These are phyloP conservation scores for Heracleum sosnowskyi DNA, from an alignment of 129 eudicot genomes.

Conservation along the genomic window DNA sequence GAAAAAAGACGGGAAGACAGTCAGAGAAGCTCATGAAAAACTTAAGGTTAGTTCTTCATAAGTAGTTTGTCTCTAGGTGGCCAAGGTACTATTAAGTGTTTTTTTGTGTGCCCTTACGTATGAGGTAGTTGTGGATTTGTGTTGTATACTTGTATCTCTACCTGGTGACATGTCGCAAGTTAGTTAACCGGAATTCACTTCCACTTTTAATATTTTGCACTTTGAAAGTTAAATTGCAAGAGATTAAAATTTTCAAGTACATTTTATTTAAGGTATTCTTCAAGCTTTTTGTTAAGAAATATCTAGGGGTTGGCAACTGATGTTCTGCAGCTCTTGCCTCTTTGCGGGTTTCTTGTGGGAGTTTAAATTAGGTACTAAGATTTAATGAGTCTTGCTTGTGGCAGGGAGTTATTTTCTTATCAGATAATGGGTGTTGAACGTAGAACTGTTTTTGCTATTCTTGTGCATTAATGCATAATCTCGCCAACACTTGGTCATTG, in stretches of 20 bases:
- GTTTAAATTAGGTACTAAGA: not conserved
- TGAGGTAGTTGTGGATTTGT: not conserved
- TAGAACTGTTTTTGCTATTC: not conserved
- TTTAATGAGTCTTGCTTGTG: not conserved
- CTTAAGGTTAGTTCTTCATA: constrained; percentile 28
- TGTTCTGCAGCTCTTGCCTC: not conserved
- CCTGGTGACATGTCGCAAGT: not conserved
- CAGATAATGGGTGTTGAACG: not conserved
- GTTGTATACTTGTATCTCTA: not conserved
- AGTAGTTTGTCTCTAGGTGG: not conserved
- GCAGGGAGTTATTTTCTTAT: not conserved
- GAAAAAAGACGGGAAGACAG: constrained; percentile 50
- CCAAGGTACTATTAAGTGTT: not conserved
- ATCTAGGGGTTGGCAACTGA: not conserved
- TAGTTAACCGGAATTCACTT: not conserved
- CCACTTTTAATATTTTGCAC: not conserved
- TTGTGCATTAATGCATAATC: not conserved
- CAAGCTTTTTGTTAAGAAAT: not conserved
- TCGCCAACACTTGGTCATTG: not conserved
- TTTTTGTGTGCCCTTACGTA: not conserved
- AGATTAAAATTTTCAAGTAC: not conserved
- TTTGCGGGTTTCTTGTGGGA: not conserved
- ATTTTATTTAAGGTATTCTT: not conserved
- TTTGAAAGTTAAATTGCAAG: not conserved
- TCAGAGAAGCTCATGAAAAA: constrained; percentile 52